These are phyloP conservation scores for Microdochium trichocladiopsis DNA, from an alignment of 2,329 filamentous ascomycete species.

Conservation along the genomic window DNA sequence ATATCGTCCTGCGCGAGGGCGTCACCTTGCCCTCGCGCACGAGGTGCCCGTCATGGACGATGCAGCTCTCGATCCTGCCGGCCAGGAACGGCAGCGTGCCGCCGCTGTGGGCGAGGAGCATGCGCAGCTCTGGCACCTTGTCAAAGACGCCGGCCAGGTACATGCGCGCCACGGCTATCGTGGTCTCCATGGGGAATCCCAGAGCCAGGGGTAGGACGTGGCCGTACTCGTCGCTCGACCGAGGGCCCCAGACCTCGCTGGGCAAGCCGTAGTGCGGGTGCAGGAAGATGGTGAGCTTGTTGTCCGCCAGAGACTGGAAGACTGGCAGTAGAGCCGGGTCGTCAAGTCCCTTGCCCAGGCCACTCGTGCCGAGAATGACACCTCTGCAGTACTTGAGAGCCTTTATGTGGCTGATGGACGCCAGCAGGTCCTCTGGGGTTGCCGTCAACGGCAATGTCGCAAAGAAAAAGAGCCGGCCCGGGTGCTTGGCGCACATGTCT, in stretches of 20 bases:
- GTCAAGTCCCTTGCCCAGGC: conserved; percentile 73
- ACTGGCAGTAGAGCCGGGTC: conserved; percentile 67
- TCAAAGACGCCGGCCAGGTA: conserved; percentile 83
- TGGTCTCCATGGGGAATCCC: conserved; percentile 88
- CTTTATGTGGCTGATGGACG: conserved; percentile 57
- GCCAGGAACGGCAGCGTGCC: conserved; percentile 86
- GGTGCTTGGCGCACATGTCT: conserved; percentile 57
- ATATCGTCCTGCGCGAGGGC: conserved; percentile 39
- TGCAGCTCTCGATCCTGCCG: conserved; percentile 81
- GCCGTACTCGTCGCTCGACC: conserved; percentile 63
- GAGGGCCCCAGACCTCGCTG: conserved; percentile 68
- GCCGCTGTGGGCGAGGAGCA: conserved; percentile 82
- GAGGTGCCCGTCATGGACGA: conserved; percentile 74
- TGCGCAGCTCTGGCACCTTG: conserved; percentile 57
- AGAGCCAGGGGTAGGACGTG: conserved; percentile 81
- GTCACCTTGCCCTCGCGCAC: conserved; percentile 52
- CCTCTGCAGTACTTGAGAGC: conserved; percentile 65
- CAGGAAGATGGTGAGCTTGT: conserved; percentile 65
- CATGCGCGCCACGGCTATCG: conserved; percentile 84
- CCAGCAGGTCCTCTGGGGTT: conserved; percentile 50
- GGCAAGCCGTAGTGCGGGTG: conserved; percentile 92
- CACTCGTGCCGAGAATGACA: conserved; percentile 82
- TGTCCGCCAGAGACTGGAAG: conserved; percentile 60
- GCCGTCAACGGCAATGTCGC: conserved; percentile 74
- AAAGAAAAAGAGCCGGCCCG: conserved; percentile 73